phyloP scores from a whole-genome alignment of 768 basidiomycete genomes.

The Lyophyllum semitale region DNA sequence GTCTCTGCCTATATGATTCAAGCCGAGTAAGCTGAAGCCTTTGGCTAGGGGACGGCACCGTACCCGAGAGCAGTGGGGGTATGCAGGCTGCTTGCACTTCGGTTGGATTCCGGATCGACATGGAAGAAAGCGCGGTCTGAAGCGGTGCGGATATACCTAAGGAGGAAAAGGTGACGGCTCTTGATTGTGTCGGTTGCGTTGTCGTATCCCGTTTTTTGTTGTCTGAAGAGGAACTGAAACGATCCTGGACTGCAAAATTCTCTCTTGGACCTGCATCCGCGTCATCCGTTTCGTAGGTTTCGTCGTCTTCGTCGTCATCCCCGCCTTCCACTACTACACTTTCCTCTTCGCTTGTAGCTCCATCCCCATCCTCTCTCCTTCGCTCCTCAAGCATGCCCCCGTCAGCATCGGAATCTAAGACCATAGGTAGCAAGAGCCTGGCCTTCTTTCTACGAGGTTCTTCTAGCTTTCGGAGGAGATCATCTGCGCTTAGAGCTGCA shows the following conservation, averaged over 20 bases:
- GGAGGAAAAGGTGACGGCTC: constrained; percentile 45
- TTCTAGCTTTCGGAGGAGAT: constrained; percentile 49
- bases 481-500: constrained; percentile 40
- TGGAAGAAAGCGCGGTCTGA: constrained; percentile 63
- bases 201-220: background rate
- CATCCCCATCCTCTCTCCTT: constrained; percentile 8
- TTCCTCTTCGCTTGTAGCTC: background rate
- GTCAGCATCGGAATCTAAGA: constrained; percentile 19
- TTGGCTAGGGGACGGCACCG: constrained; percentile 18
- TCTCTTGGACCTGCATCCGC: background rate
- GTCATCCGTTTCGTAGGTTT: background rate
- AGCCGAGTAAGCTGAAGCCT: background rate
- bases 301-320: constrained; percentile 8
- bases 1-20: constrained; percentile 71
- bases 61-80: constrained; percentile 80
- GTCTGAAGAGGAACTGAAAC: constrained; percentile 6
- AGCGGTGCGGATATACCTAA: constrained; percentile 65
- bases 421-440: constrained; percentile 22
- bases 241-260: constrained; percentile 2
- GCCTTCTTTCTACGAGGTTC: constrained; percentile 39
- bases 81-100: constrained; percentile 91
- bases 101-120: constrained; percentile 87
- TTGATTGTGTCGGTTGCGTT: constrained; percentile 1
- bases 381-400: constrained; percentile 1
- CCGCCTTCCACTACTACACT: constrained; percentile 7